A percentile compares a stretch with the other conserved stretches of the same genome.
Conservation (phyloP, 768 basidiomycete genomes). For the Mycena olivaceomarginata region DNA sequence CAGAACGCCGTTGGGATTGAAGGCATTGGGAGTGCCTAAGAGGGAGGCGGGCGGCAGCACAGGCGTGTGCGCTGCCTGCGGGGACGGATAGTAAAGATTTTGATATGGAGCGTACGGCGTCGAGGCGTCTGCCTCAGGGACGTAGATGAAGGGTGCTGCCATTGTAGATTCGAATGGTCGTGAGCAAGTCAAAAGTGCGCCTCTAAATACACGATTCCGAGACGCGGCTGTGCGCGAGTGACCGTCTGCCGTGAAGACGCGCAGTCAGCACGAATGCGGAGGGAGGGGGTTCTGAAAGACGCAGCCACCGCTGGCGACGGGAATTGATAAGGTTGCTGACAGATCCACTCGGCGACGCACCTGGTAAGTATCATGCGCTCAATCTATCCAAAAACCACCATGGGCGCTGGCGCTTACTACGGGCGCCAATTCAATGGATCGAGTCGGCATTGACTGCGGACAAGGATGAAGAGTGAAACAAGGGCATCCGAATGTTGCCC, state of each 20-base stretch:
- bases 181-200: no score
- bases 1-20: slow-evolving; percentile 32
- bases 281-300: not conserved
- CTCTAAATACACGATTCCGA: not conserved
- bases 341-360: slow-evolving; percentile 2
- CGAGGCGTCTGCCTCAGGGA: slow-evolving; percentile 28
- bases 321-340: slow-evolving; percentile 4
- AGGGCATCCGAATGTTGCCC: no score
- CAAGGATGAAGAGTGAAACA: no score
- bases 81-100: slow-evolving; percentile 27
- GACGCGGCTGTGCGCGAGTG: slow-evolving; percentile 9
- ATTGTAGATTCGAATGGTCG: slow-evolving; percentile 3
- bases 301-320: not conserved
- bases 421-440: slow-evolving; percentile 3
- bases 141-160: slow-evolving; percentile 40
- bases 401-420: slow-evolving; percentile 12
- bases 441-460: not conserved
- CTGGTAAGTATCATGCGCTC: slow-evolving; percentile 2
- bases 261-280: slow-evolving; percentile 4
- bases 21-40: slow-evolving; percentile 5
- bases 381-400: slow-evolving; percentile 17
- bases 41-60: slow-evolving; percentile 36
- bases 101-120: slow-evolving; percentile 4
- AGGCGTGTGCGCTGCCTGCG: slow-evolving; percentile 16
- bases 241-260: slow-evolving; percentile 16